Conservation (phyloP, 176 grass and related monocot genomes). For the Carex kokanica region DNA sequence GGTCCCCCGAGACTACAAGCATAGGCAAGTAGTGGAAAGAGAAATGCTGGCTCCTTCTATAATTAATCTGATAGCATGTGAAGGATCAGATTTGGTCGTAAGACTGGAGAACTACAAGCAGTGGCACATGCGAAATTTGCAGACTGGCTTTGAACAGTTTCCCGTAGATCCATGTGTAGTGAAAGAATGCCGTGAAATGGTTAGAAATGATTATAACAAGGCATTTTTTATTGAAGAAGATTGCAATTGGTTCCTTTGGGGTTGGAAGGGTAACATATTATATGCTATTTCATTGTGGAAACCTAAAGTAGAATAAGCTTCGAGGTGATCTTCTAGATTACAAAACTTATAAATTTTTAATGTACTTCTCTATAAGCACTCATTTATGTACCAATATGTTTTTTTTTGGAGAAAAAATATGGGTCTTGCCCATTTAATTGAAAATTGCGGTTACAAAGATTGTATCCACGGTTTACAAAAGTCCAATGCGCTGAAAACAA, state of each 20-base stretch:
- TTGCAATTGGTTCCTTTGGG: constrained; percentile 31
- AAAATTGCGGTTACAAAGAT: too few species aligned
- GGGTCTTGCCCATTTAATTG: too few species aligned
- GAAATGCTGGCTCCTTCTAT: background rate
- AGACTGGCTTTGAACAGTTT: constrained; percentile 27
- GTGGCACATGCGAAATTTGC: constrained; percentile 28
- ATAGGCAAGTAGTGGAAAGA: background rate
- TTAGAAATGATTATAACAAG: constrained; percentile 16
- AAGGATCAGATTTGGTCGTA: background rate
- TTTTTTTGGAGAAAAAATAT: too few species aligned
- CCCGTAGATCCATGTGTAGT: constrained; percentile 16
- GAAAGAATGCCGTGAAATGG: background rate
- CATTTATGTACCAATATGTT: too few species aligned
- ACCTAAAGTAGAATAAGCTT: background rate
- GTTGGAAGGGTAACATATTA: constrained; percentile 32
- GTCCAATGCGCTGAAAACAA: too few species aligned
- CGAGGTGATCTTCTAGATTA: too few species aligned
- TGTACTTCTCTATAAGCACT: too few species aligned
- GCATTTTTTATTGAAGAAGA: constrained; percentile 32
- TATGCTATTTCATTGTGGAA: constrained; percentile 31
- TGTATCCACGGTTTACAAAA: too few species aligned
- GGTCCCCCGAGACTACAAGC: background rate
- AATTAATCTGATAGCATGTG: constrained; percentile 15
- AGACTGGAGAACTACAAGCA: constrained; percentile 16
- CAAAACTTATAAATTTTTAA: too few species aligned